Base-by-base conservation (phyloP, 768 basidiomycete species). In the Candolleomyces aberdarensis region DNA sequence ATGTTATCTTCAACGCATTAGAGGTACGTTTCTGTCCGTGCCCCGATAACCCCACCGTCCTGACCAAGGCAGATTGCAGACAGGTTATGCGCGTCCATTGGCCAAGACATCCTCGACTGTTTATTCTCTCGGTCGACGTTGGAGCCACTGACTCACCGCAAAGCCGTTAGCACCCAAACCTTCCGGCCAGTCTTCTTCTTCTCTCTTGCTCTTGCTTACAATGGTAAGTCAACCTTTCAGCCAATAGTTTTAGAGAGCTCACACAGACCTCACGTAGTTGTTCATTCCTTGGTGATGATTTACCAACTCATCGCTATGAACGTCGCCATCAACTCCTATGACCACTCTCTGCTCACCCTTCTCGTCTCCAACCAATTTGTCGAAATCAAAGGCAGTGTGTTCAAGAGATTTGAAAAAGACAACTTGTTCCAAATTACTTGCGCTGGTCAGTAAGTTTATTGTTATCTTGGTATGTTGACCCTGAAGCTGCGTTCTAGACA, bases 351-450 rank as follows among this genome's bases (percentile, higher is more conserved):
- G 7, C 80, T 99, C 44, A 97, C 96, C 0, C 83, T 99, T 0
- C 82, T 99, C 8, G 87, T 99, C 49, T 97, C 94, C 49, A 99
- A 98, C 70, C 97, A 99, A 72, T 98, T 99, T 68, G 96, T 98
- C 39, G 97, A 99, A 75, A 98, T 98, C 74, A 99, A 99, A 75
- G 96, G 96, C 39, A 94, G 92, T 70, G 97, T 99, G 1, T 99
- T 99, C 85, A 99, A 98, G 76, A 98, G 91, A 71, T 98, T 99
- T 67, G 97, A 98, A 71, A 99, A 98, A 71, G 97, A 99, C 69
- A 98, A 92, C 69, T 83, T 99, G 9, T 98, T 99, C 72, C 97
- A 99, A 73, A 96, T 99, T 61, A 96, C 95, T 51, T 99, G 97
- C 66, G 97, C 97, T 64, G 94, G 93, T 93, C 64, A 47, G 82